phyloP scores from a whole-genome alignment of 495 filamentous ascomycete species.

The Penicillium parvum region DNA sequence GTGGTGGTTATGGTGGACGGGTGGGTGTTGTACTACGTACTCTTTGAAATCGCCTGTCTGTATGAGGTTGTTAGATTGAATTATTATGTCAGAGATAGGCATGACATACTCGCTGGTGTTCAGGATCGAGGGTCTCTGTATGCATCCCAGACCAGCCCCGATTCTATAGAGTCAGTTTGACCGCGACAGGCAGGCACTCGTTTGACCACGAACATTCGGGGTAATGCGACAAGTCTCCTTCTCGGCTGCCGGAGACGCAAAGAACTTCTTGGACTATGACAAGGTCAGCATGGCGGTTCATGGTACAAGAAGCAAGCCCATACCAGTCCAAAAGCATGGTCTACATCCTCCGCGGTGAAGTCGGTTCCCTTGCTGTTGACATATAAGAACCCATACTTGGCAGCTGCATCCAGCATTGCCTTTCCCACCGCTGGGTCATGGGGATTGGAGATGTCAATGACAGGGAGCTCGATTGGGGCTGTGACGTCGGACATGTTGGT shows the following conservation, averaged over 20 bases:
- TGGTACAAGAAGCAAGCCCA: constrained; percentile 11
- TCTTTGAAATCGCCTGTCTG: constrained; percentile 92
- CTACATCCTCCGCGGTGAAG: constrained; percentile 62
- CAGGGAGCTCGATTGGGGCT: constrained; percentile 57
- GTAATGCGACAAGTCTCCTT: constrained; percentile 72
- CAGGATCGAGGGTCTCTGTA: constrained; percentile 80
- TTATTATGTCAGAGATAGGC: background rate
- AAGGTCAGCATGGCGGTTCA: constrained; percentile 3
- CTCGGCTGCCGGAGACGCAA: constrained; percentile 62
- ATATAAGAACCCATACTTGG: constrained; percentile 83
- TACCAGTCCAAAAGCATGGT: constrained; percentile 73
- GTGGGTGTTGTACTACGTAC: constrained; percentile 37
- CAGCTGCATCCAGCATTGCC: constrained; percentile 72
- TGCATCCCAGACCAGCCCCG: constrained; percentile 88
- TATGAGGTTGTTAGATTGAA: constrained; percentile 8
- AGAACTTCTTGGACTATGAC: constrained; percentile 70
- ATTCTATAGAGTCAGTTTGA: constrained; percentile 49
- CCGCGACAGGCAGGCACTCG: background rate
- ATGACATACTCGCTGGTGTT: constrained; percentile 65
- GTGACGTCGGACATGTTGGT: constrained; percentile 38
- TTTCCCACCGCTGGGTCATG: constrained; percentile 57
- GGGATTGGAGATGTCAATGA: constrained; percentile 68
- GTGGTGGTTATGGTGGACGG: background rate
- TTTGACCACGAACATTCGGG: constrained; percentile 47
- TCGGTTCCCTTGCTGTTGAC: constrained; percentile 65